phyloP scores from a whole-genome alignment of 805 yeast species.

The Clavispora phyllophila region DNA sequence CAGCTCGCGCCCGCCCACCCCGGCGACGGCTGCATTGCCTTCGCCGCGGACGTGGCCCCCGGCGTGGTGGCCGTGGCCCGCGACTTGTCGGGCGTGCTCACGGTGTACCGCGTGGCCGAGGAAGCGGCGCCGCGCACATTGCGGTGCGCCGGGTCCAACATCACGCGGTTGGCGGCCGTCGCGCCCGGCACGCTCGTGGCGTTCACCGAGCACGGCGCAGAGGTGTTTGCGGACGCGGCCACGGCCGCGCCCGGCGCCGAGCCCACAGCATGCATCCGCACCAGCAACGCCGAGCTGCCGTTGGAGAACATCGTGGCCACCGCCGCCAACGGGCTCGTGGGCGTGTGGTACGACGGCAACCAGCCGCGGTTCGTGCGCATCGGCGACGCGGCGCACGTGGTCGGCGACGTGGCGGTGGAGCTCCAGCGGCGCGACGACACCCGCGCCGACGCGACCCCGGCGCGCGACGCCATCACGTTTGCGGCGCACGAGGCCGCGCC shows the following conservation, averaged over 20 bases:
- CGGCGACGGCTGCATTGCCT: slow-evolving; percentile 14
- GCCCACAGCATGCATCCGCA: slow-evolving; percentile 6
- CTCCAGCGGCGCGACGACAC: too few relatives aligned
- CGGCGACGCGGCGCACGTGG: slow-evolving; percentile 8
- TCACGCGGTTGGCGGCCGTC: slow-evolving; percentile 5
- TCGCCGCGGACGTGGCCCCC: slow-evolving; percentile 1
- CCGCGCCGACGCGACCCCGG: too few relatives aligned
- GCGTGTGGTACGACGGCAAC: slow-evolving; percentile 35
- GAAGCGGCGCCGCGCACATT: slow-evolving; percentile 22
- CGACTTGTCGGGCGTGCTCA: slow-evolving; percentile 24
- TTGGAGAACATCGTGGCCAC: slow-evolving; percentile 28
- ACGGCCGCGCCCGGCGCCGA: slow-evolving; percentile 1
- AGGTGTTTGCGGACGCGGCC: slow-evolving; percentile 20
- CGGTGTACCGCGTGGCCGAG: slow-evolving; percentile 21
- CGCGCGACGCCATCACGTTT: too few relatives aligned
- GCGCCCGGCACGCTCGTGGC: slow-evolving; percentile 5
- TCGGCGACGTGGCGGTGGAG: too few relatives aligned
- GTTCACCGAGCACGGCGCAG: slow-evolving; percentile 26
- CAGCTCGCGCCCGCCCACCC: slow-evolving; percentile 19
- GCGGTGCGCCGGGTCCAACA: slow-evolving; percentile 4
- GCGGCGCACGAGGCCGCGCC: slow-evolving; percentile 18
- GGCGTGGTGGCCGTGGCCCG: not conserved
- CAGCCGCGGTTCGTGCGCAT: slow-evolving; percentile 22
- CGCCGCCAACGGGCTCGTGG: slow-evolving; percentile 25
- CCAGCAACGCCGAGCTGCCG: slow-evolving; percentile 10